Evolutionary conservation across 257 asterid species (phyloP).

Genomic region (Fraxinus excelsior): DNA sequence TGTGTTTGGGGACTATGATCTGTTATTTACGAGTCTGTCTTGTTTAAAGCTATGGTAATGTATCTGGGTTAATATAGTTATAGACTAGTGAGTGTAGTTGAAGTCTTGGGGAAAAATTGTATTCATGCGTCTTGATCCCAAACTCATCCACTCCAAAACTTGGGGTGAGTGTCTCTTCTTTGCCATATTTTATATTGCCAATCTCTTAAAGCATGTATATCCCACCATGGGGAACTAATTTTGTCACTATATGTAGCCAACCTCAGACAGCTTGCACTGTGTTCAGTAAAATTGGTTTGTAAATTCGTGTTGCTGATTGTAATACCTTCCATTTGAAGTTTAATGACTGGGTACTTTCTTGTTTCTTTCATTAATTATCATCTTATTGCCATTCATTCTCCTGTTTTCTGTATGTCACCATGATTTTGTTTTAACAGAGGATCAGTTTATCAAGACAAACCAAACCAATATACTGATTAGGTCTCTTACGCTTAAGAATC

Average conservation of each 20-base stretch:
- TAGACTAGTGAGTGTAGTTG: neutral
- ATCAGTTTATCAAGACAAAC: conserved; percentile 58
- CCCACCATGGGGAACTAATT: neutral
- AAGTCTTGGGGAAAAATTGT: neutral
- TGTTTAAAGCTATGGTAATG: too few species aligned
- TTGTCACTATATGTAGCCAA: neutral
- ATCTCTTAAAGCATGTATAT: neutral
- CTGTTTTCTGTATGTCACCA: neutral
- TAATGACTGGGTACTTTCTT: neutral
- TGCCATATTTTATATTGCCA: neutral
- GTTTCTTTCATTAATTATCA: too few species aligned
- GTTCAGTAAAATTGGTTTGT: conserved; percentile 1
- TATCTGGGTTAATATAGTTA: neutral
- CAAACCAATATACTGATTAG: conserved; percentile 73
- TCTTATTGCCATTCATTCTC: too few species aligned
- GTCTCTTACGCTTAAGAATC: conserved; percentile 72
- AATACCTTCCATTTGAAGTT: neutral
- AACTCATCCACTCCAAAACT: neutral
- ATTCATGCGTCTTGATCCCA: neutral
- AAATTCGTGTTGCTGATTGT: conserved; percentile 3
- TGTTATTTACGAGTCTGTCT: too few species aligned
- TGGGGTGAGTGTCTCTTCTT: neutral
- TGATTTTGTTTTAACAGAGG: conserved; percentile 24
- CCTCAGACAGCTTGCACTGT: conserved; percentile 14
- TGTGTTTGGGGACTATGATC: too few species aligned